phyloP scores from a whole-genome alignment of 2,329 filamentous ascomycete genomes.

The Ophiobolus disseminans region DNA sequence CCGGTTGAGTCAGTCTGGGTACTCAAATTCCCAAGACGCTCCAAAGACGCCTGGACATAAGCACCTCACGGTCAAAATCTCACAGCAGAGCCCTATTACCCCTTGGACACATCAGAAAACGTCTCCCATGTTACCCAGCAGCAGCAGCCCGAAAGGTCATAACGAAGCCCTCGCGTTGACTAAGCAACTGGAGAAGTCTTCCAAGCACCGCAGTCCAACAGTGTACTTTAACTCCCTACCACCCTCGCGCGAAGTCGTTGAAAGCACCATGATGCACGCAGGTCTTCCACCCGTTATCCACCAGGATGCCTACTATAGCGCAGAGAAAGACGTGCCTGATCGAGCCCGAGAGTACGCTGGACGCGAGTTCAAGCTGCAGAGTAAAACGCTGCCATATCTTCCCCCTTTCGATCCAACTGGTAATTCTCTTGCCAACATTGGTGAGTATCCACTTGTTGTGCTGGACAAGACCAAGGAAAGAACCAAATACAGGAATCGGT shows the following conservation, averaged over 20 bases:
- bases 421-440: slow-evolving; percentile 62
- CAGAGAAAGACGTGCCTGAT: slow-evolving; percentile 81
- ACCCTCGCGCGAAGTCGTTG: slow-evolving; percentile 56
- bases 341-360: slow-evolving; percentile 84
- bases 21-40: slow-evolving; percentile 55
- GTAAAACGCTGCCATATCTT: slow-evolving; percentile 78
- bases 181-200: slow-evolving; percentile 23
- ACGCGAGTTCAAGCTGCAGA: slow-evolving; percentile 79
- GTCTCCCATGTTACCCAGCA: slow-evolving; percentile 22
- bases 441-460: slow-evolving; percentile 56
- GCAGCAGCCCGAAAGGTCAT: slow-evolving; percentile 20
- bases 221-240: slow-evolving; percentile 50
- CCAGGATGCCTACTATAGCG: slow-evolving; percentile 84
- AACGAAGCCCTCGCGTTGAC: slow-evolving; percentile 27
- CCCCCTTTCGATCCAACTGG: slow-evolving; percentile 76
- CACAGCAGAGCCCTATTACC: slow-evolving; percentile 32
- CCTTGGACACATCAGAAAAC: slow-evolving; percentile 45
- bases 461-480: slow-evolving; percentile 62
- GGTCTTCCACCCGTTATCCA: slow-evolving; percentile 75
- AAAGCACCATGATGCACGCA: slow-evolving; percentile 63
- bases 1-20: slow-evolving; percentile 71
- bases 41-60: slow-evolving; percentile 39
- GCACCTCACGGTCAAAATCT: slow-evolving; percentile 14
- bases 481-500: slow-evolving; percentile 59
- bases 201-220: slow-evolving; percentile 22